Evolutionary conservation across 23 red algal species (phyloP), one percentile per base, ranked within the genome.

Genomic region (Agarophyton chilense): DNA sequence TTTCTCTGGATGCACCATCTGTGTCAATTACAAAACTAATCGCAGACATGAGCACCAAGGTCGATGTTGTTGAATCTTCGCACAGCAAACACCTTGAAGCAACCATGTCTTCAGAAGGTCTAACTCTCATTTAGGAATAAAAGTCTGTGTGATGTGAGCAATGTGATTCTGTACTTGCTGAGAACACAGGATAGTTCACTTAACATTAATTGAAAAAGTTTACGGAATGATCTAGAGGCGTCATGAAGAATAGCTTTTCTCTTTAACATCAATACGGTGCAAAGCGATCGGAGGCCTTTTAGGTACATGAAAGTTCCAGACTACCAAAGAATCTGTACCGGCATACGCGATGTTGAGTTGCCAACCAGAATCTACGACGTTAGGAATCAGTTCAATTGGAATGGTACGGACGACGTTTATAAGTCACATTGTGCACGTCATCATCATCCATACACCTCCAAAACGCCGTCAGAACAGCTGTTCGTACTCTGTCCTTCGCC

Each of bases 1-100:
- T 70, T 36, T 42, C 64, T 26, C 21, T 70, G 64, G 64, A 70
- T 70, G 34, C 64, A 42, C 64, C 64, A 1, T 70, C 64, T 18
- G 64, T 70, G n/a, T 70, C 64, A 40, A 70, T 70, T 42, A 21
- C 64, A 21, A 70, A 70, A 14, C 64, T 70, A 42, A 70, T 70
- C 34, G 64, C 64, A 40, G 64, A 70, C 40, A 70, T 70, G 64
- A 70, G 64, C 64, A 70, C 34, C 64, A 70, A 70, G 38, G 64
- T 70, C 1, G 64, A 70, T 21, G 64, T 70, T 36, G 7, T 33
- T 28, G 34, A 36, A 0, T 70, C 64, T 21, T 70, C 64, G 13
- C 64, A 33, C 28, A 70, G 40, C 64, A 70, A 70, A 70, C 64
- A 42, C 40, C 32, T 70, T 36, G 64, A 70, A 70, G 64, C 32